These are phyloP conservation scores for Gaertneriomyces sp. DNA, from an alignment of 192 early-diverging fungal species.

Conservation along the genomic window DNA sequence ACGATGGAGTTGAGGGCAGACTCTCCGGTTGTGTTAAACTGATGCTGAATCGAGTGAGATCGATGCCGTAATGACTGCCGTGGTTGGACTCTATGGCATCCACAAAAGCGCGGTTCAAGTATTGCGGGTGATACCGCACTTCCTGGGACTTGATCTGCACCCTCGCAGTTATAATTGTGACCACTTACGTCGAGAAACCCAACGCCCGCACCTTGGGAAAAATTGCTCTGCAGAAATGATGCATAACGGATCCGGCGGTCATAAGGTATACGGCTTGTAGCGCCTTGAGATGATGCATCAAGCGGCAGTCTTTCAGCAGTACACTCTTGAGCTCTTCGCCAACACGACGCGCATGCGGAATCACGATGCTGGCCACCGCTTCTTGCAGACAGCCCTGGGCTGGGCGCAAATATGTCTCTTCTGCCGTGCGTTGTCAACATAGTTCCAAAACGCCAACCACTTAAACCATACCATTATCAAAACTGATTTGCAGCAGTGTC, in stretches of 20 bases:
- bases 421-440: not conserved
- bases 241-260: conserved; percentile 25
- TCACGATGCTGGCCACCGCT: not conserved
- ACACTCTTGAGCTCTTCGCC: conserved; percentile 8
- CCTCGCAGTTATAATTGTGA: not conserved
- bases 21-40: not conserved
- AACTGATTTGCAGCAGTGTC: not conserved
- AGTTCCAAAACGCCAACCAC: not conserved
- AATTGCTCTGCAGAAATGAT: conserved; percentile 14
- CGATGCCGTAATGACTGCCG: not conserved
- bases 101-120: conserved; percentile 11
- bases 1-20: not conserved
- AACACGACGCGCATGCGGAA: not conserved
- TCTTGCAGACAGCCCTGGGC: not conserved
- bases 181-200: not conserved
- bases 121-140: conserved; percentile 10
- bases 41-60: not conserved
- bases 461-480: not conserved
- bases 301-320: conserved; percentile 2
- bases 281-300: conserved; percentile 13
- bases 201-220: conserved; percentile 16
- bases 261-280: conserved; percentile 21
- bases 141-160: not conserved
- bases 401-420: not conserved
- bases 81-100: conserved; percentile 6